phyloP scores from a whole-genome alignment of 345 rosid species.

The Mallotus nudiflorus region DNA sequence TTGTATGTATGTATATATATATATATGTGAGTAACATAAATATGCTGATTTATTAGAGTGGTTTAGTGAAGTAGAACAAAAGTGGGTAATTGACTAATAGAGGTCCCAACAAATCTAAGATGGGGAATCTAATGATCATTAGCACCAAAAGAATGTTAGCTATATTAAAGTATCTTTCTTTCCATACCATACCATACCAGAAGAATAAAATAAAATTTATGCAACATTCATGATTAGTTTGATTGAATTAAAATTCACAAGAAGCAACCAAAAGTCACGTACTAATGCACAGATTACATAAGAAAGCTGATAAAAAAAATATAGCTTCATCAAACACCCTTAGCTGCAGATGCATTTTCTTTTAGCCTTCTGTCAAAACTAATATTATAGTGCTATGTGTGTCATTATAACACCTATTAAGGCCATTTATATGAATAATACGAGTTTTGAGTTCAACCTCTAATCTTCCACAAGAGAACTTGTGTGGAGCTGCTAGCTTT shows the following conservation, averaged over 20 bases:
- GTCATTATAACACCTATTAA: too few species aligned
- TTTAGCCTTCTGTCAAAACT: too few species aligned
- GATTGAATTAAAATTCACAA: conserved; percentile 23
- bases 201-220: conserved; percentile 12
- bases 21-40: too few species aligned
- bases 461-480: too few species aligned
- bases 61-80: neutral
- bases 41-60: too few species aligned
- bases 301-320: too few species aligned
- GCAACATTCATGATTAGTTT: conserved; percentile 34
- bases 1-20: too few species aligned
- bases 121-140: conserved; percentile 46
- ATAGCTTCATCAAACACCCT: too few species aligned
- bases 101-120: conserved; percentile 38
- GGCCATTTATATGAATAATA: too few species aligned
- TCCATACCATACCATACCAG: conserved; percentile 11
- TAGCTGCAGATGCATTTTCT: neutral
- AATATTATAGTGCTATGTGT: too few species aligned
- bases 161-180: conserved; percentile 26
- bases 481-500: too few species aligned
- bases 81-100: neutral
- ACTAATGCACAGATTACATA: neutral
- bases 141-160: conserved; percentile 26
- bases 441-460: too few species aligned
- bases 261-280: conserved; percentile 19